Conservation (phyloP, 768 basidiomycete species). For the Boletus edulis region DNA sequence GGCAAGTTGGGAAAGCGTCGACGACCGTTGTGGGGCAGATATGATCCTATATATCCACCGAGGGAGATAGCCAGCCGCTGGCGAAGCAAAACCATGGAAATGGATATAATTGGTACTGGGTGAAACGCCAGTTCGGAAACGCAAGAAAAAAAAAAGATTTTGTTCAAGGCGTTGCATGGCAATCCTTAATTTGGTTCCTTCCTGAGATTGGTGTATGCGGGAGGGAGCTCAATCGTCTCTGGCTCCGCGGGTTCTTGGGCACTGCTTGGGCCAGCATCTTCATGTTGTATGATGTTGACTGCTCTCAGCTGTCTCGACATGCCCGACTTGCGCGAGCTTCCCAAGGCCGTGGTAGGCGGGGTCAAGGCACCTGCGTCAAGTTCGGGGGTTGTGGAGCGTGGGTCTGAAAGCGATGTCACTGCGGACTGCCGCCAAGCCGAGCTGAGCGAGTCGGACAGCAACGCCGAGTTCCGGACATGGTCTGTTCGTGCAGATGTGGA, state of each 20-base stretch:
- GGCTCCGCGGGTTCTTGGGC: slow-evolving; percentile 39
- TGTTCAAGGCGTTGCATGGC: not conserved
- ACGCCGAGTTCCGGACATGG: slow-evolving; percentile 14
- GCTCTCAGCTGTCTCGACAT: slow-evolving; percentile 54
- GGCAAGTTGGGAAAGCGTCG: not conserved
- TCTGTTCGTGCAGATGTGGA: slow-evolving; percentile 35
- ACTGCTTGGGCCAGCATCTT: slow-evolving; percentile 62
- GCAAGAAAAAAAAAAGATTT: not conserved
- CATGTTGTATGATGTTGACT: slow-evolving; percentile 82
- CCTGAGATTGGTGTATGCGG: slow-evolving; percentile 70
- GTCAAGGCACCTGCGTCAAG: slow-evolving; percentile 16
- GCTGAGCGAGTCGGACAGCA: slow-evolving; percentile 17
- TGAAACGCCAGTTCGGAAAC: not conserved
- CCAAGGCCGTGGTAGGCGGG: slow-evolving; percentile 19
- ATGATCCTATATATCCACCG: not conserved
- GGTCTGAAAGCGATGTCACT: slow-evolving; percentile 31
- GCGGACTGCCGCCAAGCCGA: slow-evolving; percentile 28
- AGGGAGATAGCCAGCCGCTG: not conserved
- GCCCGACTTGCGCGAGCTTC: slow-evolving; percentile 36
- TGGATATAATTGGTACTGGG: slow-evolving; percentile 4
- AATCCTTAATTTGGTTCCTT: slow-evolving; percentile 6
- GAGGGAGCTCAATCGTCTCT: slow-evolving; percentile 81
- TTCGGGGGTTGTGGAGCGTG: slow-evolving; percentile 50
- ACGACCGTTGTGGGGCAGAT: not conserved
- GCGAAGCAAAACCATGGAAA: not conserved